These are phyloP conservation scores for Ceratobasidium sp. DNA, from an alignment of 1,284 basidiomycete species.

Conservation along the genomic window DNA sequence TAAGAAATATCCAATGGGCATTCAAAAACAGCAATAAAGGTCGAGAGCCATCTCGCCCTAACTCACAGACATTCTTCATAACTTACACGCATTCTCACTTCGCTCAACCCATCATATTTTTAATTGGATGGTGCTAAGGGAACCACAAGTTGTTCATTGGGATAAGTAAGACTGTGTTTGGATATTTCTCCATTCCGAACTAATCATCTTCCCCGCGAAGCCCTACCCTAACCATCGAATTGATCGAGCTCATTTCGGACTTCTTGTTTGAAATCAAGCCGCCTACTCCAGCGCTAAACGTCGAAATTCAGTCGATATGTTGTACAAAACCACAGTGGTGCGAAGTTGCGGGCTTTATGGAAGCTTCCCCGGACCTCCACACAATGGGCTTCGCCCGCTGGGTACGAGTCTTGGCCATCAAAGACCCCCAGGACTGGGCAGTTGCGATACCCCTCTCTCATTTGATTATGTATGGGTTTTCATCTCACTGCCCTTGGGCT, in stretches of 20 bases:
- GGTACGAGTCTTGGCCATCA: conserved; percentile 3
- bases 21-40: too few relatives aligned
- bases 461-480: neutral
- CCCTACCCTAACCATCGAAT: neutral
- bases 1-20: too few relatives aligned
- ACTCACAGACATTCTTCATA: too few relatives aligned
- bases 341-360: conserved; percentile 20
- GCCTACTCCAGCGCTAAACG: neutral
- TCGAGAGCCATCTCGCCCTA: too few relatives aligned
- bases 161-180: too few relatives aligned
- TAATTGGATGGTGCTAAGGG: too few relatives aligned
- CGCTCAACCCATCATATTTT: too few relatives aligned
- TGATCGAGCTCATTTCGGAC: conserved; percentile 25
- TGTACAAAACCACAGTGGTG: conserved; percentile 9
- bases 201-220: too few relatives aligned
- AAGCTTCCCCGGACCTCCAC: conserved; percentile 21
- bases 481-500: neutral
- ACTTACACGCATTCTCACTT: too few relatives aligned
- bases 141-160: too few relatives aligned
- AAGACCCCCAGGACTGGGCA: conserved; percentile 1
- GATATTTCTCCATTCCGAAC: too few relatives aligned
- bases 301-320: conserved; percentile 8
- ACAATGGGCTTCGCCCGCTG: conserved; percentile 9
- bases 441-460: neutral
- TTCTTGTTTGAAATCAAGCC: neutral